Conservation (phyloP, 2,329 filamentous ascomycete species). For the Pseudocercospora cruenta region DNA sequence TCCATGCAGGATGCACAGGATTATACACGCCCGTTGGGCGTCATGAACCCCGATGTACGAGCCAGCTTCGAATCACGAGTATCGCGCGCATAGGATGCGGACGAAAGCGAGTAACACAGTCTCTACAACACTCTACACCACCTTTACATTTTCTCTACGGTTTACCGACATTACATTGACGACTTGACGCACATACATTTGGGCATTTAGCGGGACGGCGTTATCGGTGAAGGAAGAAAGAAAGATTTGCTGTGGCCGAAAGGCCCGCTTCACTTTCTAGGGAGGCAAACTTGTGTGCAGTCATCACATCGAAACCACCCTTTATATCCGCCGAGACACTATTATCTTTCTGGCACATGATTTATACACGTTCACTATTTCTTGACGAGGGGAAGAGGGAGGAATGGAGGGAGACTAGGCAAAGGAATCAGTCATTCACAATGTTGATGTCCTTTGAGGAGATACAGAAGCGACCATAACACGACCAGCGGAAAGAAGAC, state of each 20-base stretch:
- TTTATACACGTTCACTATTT: conserved; percentile 18
- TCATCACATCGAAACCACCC: conserved; percentile 6
- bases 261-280: conserved; percentile 11
- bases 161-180: conserved; percentile 24
- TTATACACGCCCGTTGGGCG: conserved; percentile 51
- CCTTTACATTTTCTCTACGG: conserved; percentile 7
- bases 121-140: conserved; percentile 8
- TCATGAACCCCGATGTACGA: conserved; percentile 42
- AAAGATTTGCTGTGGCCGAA: conserved; percentile 9
- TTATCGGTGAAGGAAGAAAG: conserved; percentile 13
- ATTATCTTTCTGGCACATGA: conserved; percentile 23
- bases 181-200: conserved; percentile 19
- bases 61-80: conserved; percentile 36
- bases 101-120: background rate
- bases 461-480: conserved; percentile 1
- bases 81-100: conserved; percentile 13
- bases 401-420: background rate
- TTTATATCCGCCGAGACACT: conserved; percentile 5
- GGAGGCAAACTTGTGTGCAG: conserved; percentile 9
- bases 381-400: background rate
- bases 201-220: conserved; percentile 19
- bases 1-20: conserved; percentile 54
- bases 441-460: conserved; percentile 7
- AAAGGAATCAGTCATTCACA: conserved; percentile 6
- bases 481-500: background rate